Base-by-base conservation (phyloP, 192 early-diverging fungal species). In the Lobosporangium transversale region DNA sequence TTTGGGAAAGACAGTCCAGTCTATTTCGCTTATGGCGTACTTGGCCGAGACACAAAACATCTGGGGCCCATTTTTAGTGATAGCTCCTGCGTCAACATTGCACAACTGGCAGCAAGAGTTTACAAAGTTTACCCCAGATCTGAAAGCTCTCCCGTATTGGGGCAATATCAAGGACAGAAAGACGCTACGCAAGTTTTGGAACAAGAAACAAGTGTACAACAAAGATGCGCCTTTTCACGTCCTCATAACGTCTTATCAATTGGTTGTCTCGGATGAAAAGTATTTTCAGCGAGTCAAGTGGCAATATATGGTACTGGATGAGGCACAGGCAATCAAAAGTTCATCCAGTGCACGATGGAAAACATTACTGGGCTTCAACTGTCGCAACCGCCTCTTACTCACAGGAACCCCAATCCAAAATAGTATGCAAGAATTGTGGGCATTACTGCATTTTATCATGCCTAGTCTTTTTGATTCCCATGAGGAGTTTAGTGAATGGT, bases 271-370 rank as follows among this genome's bases (percentile, higher is more conserved):
- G n/a, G 95, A 97, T 58, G 88, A 92, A 52, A 84, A 84, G 37
- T 90, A 94, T 63, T 88, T 97, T 48, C 86, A 89, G 55, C 83
- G 93, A 24, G 89, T 94, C 55, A 91, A 92, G 79, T 97, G 95
- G 95, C 93, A 95, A 84, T 97, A 97, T 66, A 94, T 97, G 93
- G 87, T 97, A 31, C 83, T 97, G 32, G 95, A 97, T 76, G 95
- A 97, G 80, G 95, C 95, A 8, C 95, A 97, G 75, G 92, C 93
- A 7, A 97, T 97, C 80, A 97, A 97, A 79, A 92, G 89, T 65
- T 95, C 92, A n/a, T 81, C 90, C 12, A 85, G 88, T 79, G 86
- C 90, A n/a, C 88, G 94, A 29, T 97, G 95, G 94, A 92, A 94
- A 61, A 90, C 88, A 17, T 62, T 96, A 43, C 88, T 95, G 32